Percentiles rank a stretch among this genome's conserved stretches.
phyloP scores from a whole-genome alignment of 139 green algal genomes.

The Coelastrella sp. region DNA sequence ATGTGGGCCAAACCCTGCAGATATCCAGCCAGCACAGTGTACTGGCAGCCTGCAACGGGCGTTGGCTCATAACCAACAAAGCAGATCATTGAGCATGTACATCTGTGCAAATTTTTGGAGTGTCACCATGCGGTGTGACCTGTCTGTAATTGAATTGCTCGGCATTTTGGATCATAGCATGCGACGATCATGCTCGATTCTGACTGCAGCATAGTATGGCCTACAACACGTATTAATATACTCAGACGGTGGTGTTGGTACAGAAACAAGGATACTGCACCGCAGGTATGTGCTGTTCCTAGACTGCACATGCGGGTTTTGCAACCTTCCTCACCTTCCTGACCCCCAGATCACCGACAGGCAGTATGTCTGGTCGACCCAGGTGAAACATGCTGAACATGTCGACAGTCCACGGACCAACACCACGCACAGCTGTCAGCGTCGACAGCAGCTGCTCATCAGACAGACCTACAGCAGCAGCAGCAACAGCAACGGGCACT shows the following conservation, averaged over 20 bases:
- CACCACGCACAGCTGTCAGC: constrained; percentile 59
- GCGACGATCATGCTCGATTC: neutral
- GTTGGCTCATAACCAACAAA: neutral
- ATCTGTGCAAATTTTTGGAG: too few relatives aligned
- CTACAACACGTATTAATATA: too few relatives aligned
- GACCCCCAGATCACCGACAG: constrained; percentile 73
- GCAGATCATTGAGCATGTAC: neutral
- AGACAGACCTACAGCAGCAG: constrained; percentile 48
- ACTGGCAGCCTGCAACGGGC: neutral
- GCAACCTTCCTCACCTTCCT: constrained; percentile 58
- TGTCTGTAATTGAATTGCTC: neutral
- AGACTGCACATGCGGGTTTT: too few relatives aligned
- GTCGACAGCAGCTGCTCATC: constrained; percentile 37
- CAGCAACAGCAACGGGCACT: neutral
- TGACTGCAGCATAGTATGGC: neutral
- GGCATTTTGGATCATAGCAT: neutral
- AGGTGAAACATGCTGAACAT: constrained; percentile 72
- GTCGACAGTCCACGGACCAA: constrained; percentile 59
- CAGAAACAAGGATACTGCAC: too few relatives aligned
- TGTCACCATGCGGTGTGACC: neutral
- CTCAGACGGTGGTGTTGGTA: too few relatives aligned
- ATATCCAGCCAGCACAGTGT: neutral
- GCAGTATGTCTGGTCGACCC: constrained; percentile 70
- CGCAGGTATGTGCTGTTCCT: too few relatives aligned
- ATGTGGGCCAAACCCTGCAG: constrained; percentile 5